These are phyloP conservation scores for Diutina ranongensis DNA, from an alignment of 1,139 yeast species.

Conservation along the genomic window DNA sequence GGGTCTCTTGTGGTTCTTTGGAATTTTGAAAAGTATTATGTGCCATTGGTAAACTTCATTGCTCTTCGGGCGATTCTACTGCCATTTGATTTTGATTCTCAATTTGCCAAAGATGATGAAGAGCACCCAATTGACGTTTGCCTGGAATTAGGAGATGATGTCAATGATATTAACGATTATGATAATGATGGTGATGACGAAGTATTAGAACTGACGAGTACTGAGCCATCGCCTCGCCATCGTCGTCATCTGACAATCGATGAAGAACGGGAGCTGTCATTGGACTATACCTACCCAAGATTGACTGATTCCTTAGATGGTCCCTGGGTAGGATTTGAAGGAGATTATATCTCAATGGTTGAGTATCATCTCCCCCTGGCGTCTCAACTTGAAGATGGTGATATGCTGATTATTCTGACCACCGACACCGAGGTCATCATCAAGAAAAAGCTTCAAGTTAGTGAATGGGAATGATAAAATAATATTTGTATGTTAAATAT, in stretches of 20 bases:
- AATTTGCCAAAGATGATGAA: background rate
- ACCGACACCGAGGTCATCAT: background rate
- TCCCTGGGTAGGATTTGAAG: conserved; percentile 48
- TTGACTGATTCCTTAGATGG: conserved; percentile 39
- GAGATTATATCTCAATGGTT: conserved; percentile 35
- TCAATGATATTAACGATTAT: no score
- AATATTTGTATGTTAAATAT: no score
- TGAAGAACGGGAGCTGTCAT: conserved; percentile 41
- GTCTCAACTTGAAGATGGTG: background rate
- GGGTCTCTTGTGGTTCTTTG: conserved; percentile 57
- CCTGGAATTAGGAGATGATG: background rate
- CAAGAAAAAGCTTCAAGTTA: background rate
- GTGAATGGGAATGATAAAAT: conserved; percentile 6
- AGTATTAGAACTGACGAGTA: background rate
- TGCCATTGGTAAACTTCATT: conserved; percentile 74
- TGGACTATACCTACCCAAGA: conserved; percentile 40
- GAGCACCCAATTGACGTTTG: background rate
- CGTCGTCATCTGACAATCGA: conserved; percentile 36
- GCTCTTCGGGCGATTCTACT: conserved; percentile 58
- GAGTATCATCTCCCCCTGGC: conserved; percentile 12
- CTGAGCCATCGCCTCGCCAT: background rate
- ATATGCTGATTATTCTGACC: conserved; percentile 5
- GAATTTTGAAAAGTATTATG: conserved; percentile 71
- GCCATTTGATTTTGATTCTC: background rate
- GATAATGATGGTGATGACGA: no score